A percentile compares a stretch with the other conserved stretches of the same genome.
phyloP scores from a whole-genome alignment of 495 filamentous ascomycete genomes.

The Podospora pseudoanserina region DNA sequence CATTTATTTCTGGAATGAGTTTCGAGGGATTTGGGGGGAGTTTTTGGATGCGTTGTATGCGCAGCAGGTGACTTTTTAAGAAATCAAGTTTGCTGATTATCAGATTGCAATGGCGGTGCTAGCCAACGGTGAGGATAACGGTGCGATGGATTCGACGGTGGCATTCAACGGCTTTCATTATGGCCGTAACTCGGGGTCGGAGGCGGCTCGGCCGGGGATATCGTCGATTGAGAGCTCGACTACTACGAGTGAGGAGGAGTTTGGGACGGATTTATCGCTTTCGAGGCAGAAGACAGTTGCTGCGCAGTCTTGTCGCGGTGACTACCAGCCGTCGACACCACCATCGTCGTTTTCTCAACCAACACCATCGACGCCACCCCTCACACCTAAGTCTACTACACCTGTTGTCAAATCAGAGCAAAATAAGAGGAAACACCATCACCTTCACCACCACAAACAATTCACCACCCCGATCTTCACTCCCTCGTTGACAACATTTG shows the following conservation, averaged over 20 bases:
- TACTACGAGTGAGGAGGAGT: not conserved
- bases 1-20: not conserved
- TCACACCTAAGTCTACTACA: not conserved
- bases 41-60: not conserved
- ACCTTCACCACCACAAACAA: slow-evolving; percentile 37
- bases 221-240: not conserved
- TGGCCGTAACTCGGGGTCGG: not conserved
- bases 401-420: not conserved
- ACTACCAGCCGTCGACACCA: not conserved
- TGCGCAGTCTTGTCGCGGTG: not conserved
- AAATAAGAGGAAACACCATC: not conserved
- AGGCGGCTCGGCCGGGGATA: not conserved
- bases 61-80: not conserved
- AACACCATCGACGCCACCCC: not conserved
- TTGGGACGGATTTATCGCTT: not conserved
- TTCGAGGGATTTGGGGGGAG: not conserved
- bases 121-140: no score
- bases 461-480: slow-evolving; percentile 68
- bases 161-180: not conserved
- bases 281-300: not conserved
- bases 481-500: slow-evolving; percentile 64
- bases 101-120: not conserved
- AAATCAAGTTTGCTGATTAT: not conserved
- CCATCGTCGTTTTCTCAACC: not conserved
- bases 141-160: not conserved